phyloP scores from a whole-genome alignment of 2,329 filamentous ascomycete genomes.

The Curvularia sp. region DNA sequence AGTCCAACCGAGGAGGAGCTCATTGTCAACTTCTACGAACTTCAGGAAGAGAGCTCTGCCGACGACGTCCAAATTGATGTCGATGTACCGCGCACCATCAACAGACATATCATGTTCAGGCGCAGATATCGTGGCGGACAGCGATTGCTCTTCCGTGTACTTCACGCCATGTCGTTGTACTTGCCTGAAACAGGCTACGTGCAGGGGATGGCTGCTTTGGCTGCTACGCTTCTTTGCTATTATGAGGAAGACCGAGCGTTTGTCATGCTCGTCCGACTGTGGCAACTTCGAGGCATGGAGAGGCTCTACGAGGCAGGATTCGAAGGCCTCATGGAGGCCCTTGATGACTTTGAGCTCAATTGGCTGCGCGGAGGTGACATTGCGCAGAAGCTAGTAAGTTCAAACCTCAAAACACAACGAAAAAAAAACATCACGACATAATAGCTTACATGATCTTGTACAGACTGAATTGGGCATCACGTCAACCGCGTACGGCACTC shows the following conservation, averaged over 20 bases:
- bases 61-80: conserved; percentile 98
- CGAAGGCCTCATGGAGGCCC: conserved; percentile 81
- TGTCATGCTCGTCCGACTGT: conserved; percentile 94
- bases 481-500: conserved; percentile 90
- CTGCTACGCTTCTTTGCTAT: conserved; percentile 91
- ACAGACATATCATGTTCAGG: conserved; percentile 96
- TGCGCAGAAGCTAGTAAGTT: conserved; percentile 76
- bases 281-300: conserved; percentile 86
- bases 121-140: conserved; percentile 88
- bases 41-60: conserved; percentile 76
- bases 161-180: conserved; percentile 91
- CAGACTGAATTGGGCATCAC: conserved; percentile 80
- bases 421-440: background rate
- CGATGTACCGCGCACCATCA: conserved; percentile 94
- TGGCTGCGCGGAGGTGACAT: conserved; percentile 84
- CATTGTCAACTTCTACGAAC: conserved; percentile 72
- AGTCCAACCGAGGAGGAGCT: conserved; percentile 74
- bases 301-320: conserved; percentile 86
- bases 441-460: conserved; percentile 29
- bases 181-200: conserved; percentile 93
- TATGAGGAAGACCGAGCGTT: conserved; percentile 96
- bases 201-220: conserved; percentile 95
- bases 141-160: conserved; percentile 86
- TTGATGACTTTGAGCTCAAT: conserved; percentile 81
- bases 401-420: background rate